A percentile compares a stretch with the other conserved stretches of the same genome.
Evolutionary conservation across 2,329 filamentous ascomycete species (phyloP).

Genomic region (Stromatinia cepivora): DNA sequence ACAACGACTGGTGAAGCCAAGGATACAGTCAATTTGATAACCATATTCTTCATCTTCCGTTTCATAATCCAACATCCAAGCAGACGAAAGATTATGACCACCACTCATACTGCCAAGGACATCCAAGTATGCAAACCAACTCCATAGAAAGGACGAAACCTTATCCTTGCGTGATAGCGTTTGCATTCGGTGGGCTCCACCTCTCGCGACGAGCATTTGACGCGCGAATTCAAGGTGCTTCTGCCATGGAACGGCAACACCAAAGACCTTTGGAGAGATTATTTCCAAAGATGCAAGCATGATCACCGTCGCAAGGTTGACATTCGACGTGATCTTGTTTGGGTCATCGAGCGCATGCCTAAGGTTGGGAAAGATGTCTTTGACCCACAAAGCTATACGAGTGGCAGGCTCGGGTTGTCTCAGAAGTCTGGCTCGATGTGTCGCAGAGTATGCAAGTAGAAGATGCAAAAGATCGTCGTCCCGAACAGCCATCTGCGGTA

Average conservation of each 20-base stretch:
- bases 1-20: conserved; percentile 74
- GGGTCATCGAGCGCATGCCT: conserved; percentile 64
- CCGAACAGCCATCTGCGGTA: conserved; percentile 63
- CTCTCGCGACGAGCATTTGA: conserved; percentile 69
- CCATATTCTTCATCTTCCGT: conserved; percentile 56
- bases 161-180: conserved; percentile 51
- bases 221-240: conserved; percentile 74
- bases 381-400: conserved; percentile 78
- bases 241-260: conserved; percentile 79
- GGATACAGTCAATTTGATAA: conserved; percentile 75
- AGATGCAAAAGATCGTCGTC: conserved; percentile 74
- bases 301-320: conserved; percentile 76
- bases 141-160: conserved; percentile 71
- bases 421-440: conserved; percentile 73
- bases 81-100: conserved; percentile 41
- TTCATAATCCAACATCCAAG: conserved; percentile 47
- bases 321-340: conserved; percentile 65
- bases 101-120: conserved; percentile 73
- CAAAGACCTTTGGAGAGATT: conserved; percentile 78
- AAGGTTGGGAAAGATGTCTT: conserved; percentile 74
- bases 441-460: conserved; percentile 80
- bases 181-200: conserved; percentile 55
- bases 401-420: conserved; percentile 72
- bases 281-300: conserved; percentile 85
- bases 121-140: conserved; percentile 84